These are phyloP conservation scores for Solanum megistacrolobum DNA, from an alignment of 257 asterid genomes.

Conservation along the genomic window DNA sequence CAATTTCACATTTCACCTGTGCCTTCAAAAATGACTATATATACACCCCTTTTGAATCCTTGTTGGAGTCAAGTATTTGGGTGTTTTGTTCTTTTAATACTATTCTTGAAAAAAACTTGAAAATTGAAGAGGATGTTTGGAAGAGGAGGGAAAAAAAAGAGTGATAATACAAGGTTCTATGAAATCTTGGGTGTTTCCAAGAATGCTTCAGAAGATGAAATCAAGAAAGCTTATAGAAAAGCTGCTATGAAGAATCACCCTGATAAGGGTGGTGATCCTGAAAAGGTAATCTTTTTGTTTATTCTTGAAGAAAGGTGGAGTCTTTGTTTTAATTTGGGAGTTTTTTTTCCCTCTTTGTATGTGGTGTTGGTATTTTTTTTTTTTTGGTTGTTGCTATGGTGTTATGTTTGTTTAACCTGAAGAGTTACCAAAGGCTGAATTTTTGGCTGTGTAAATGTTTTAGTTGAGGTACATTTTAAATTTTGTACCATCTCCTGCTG, in stretches of 20 bases:
- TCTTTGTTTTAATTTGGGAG: neutral
- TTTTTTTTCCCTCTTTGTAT: neutral
- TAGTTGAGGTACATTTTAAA: neutral
- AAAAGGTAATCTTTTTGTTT: conserved; percentile 36
- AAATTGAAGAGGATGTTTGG: conserved; percentile 40
- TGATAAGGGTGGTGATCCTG: conserved; percentile 91
- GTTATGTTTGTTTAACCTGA: neutral
- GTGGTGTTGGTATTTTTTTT: neutral
- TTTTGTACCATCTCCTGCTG: neutral
- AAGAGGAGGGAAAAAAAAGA: conserved; percentile 41
- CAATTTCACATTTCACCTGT: neutral
- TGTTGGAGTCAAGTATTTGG: neutral
- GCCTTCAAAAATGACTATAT: conserved; percentile 7
- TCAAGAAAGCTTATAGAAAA: conserved; percentile 75
- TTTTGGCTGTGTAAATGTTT: neutral
- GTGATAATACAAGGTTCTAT: conserved; percentile 37
- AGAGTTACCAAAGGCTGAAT: neutral
- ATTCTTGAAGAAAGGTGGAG: neutral
- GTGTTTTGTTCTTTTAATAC: neutral
- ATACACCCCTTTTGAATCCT: neutral
- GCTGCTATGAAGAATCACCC: conserved; percentile 87
- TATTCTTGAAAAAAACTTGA: neutral
- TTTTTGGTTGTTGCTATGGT: neutral
- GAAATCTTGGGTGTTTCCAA: conserved; percentile 51
- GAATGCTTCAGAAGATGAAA: conserved; percentile 52